Evolutionary conservation across 1,139 yeast genomes (phyloP), one percentile per base, ranked within the genome.

Genomic region (Hemisphaericaspora subhashii): DNA sequence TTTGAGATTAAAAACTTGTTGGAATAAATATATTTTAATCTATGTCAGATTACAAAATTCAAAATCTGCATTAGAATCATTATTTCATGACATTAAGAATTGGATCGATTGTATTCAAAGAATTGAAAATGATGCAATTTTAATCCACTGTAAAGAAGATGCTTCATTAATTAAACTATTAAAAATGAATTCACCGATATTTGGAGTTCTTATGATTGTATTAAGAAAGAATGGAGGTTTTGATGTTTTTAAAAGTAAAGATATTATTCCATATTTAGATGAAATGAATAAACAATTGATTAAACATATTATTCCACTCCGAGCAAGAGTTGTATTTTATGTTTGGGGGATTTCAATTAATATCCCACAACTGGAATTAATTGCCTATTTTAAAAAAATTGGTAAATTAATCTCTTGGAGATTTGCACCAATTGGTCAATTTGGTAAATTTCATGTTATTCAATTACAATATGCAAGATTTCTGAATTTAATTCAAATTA

Each of bases 391-490:
- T 23, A 28, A 34, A 21, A 13, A 11, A 8, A 30, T 40, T 17
- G 46, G 42, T 12, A 31, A 40, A n/a, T 33, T 44, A 15, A 28
- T 42, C 20, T 42, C 46, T 1, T 42, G 27, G 22, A 28, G 20
- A 18, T 43, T 43, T 32, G 45, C 45, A 16, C 43, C 47, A 7
- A 23, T 27, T 12, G 40, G 44, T 3, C 18, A 17, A 14, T 9
- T 5, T 14, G 40, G 42, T 21, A 37, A 28, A 18, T 44, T 27
- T 27, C 44, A 44, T 36, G 46, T 44, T 1, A 33, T 44, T 7
- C 24, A 38, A n/a, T 33, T 44, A 31, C 46, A 44, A 21, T 44
- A 42, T 28, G 35, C 44, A 3, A 31, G 45, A 17, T 42, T 38
- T 24, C 39, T 36, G 39, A 31, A 21, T 20, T 13, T 17, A 3